phyloP scores from a whole-genome alignment of 257 asterid genomes.

The Craterostigma plantagineum region DNA sequence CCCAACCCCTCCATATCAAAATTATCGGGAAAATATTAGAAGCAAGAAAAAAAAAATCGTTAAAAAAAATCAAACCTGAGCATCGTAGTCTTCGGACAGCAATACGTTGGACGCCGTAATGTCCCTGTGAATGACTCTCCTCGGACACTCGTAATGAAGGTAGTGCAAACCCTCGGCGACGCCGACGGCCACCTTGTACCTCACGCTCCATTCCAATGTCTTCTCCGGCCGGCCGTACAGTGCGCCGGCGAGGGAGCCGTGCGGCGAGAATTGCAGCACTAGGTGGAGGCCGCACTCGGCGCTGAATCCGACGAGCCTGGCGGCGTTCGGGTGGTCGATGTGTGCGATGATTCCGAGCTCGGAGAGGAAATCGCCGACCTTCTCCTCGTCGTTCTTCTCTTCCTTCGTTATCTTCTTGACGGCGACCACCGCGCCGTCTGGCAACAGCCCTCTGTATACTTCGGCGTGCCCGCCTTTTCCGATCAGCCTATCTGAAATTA shows the following conservation, averaged over 20 bases:
- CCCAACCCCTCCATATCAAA: neutral
- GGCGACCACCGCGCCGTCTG: slow-evolving; percentile 36
- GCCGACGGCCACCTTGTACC: slow-evolving; percentile 47
- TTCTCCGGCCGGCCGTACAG: slow-evolving; percentile 45
- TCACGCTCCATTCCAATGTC: slow-evolving; percentile 31
- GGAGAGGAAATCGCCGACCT: slow-evolving; percentile 32
- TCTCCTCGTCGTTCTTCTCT: slow-evolving; percentile 1
- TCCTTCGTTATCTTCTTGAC: slow-evolving; percentile 22
- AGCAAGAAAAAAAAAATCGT: neutral
- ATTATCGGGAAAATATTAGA: neutral
- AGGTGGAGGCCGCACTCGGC: slow-evolving; percentile 46
- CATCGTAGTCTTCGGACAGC: slow-evolving; percentile 43
- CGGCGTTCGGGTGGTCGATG: slow-evolving; percentile 53
- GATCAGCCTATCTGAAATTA: slow-evolving; percentile 16
- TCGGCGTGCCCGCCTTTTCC: slow-evolving; percentile 74
- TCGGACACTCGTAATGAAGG: slow-evolving; percentile 55
- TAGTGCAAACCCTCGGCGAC: slow-evolving; percentile 46
- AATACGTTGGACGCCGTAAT: slow-evolving; percentile 63
- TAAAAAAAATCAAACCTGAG: slow-evolving; percentile 41
- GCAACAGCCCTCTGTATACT: slow-evolving; percentile 37
- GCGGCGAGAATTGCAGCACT: slow-evolving; percentile 56
- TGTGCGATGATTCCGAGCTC: slow-evolving; percentile 80
- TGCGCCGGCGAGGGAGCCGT: slow-evolving; percentile 46
- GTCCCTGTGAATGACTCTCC: slow-evolving; percentile 59
- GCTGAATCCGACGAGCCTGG: slow-evolving; percentile 50